Percentiles rank a stretch among this genome's conserved stretches.
phyloP scores from a whole-genome alignment of 768 basidiomycete species.

The Boletus rex-veris region DNA sequence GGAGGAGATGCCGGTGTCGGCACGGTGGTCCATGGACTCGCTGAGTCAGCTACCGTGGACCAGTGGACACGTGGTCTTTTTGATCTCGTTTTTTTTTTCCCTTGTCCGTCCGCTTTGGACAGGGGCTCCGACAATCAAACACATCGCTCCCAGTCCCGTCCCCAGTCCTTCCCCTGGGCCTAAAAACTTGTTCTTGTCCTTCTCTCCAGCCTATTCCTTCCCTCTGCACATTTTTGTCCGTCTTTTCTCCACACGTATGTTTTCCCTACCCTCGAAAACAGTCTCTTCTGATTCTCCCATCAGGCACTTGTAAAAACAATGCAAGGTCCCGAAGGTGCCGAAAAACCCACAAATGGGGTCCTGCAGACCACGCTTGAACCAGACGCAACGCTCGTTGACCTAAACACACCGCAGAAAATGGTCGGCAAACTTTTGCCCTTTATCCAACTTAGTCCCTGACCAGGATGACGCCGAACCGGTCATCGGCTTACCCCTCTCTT shows the following conservation, averaged over 20 bases:
- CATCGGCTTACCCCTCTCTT: constrained; percentile 17
- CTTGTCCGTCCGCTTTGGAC: constrained; percentile 34
- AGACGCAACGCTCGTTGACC: constrained; percentile 28
- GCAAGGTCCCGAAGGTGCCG: constrained; percentile 21
- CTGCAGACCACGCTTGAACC: constrained; percentile 3
- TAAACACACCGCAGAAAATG: constrained; percentile 26
- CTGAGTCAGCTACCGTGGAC: constrained; percentile 24
- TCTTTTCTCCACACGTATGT: neutral
- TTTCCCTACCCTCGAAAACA: neutral
- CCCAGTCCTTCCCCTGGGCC: constrained; percentile 8
- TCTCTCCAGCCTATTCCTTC: neutral
- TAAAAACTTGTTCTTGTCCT: constrained; percentile 18
- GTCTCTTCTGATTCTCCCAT: constrained; percentile 28
- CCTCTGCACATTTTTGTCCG: neutral
- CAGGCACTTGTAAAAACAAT: constrained; percentile 32
- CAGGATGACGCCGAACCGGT: constrained; percentile 27
- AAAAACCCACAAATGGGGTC: constrained; percentile 18
- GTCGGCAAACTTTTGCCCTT: constrained; percentile 29
- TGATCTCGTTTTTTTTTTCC: constrained; percentile 38
- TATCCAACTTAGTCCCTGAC: constrained; percentile 30
- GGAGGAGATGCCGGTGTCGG: constrained; percentile 11
- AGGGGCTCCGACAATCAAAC: constrained; percentile 38
- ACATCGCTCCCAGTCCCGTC: constrained; percentile 21
- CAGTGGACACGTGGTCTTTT: constrained; percentile 26
- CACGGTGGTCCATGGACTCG: constrained; percentile 26